These are phyloP conservation scores for Ampelomyces quisqualis DNA, from an alignment of 2,329 filamentous ascomycete species.

Conservation along the genomic window DNA sequence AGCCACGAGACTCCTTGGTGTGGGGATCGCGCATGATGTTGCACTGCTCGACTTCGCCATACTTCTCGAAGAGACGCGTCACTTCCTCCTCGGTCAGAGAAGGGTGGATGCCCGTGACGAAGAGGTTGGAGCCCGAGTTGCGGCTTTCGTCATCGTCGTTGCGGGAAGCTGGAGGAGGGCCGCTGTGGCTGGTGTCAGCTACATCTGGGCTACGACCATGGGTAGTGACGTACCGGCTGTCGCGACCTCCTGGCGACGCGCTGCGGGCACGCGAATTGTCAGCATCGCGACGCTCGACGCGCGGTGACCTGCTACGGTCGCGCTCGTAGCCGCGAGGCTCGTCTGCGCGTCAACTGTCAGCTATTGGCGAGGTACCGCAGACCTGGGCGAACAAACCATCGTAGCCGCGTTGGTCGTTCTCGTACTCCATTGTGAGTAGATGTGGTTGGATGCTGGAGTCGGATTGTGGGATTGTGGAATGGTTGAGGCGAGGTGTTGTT, in stretches of 20 bases:
- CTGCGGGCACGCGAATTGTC: slow-evolving; percentile 63
- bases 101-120: slow-evolving; percentile 97
- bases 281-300: slow-evolving; percentile 50
- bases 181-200: slow-evolving; percentile 42
- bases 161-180: slow-evolving; percentile 50
- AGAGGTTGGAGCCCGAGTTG: slow-evolving; percentile 97
- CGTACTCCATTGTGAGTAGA: slow-evolving; percentile 62
- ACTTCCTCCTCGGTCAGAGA: slow-evolving; percentile 87
- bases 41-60: slow-evolving; percentile 97
- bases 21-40: slow-evolving; percentile 99
- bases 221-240: slow-evolving; percentile 36
- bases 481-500: slow-evolving; percentile 26
- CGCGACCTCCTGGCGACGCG: slow-evolving; percentile 63
- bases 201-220: slow-evolving; percentile 2
- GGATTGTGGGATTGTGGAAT: slow-evolving; percentile 20
- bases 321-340: slow-evolving; percentile 64
- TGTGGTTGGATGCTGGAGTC: slow-evolving; percentile 27
- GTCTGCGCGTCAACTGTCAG: slow-evolving; percentile 43
- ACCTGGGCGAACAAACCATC: slow-evolving; percentile 56
- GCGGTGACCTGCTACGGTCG: slow-evolving; percentile 67
- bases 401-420: slow-evolving; percentile 65
- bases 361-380: slow-evolving; percentile 10
- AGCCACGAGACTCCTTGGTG: slow-evolving; percentile 96
- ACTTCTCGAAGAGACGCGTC: slow-evolving; percentile 95
- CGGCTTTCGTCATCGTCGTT: slow-evolving; percentile 78